phyloP scores from a whole-genome alignment of 2,329 filamentous ascomycete genomes.

The Penicillium sp. region DNA sequence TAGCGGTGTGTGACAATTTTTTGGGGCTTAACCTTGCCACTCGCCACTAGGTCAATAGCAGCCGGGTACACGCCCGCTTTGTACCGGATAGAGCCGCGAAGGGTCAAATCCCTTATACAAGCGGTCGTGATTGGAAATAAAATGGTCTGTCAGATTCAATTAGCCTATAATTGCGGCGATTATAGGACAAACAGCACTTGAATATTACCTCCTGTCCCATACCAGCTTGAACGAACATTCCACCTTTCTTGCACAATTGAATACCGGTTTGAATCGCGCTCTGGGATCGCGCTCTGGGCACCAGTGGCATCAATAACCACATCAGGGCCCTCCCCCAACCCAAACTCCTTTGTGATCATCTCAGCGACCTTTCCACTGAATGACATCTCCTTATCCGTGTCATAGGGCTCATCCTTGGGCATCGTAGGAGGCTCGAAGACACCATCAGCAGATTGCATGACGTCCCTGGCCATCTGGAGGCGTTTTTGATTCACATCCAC shows the following conservation, averaged over 20 bases:
- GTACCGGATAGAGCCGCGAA: slow-evolving; percentile 57
- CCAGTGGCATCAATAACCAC: slow-evolving; percentile 55
- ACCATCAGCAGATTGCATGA: too few relatives aligned
- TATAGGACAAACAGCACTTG: too few relatives aligned
- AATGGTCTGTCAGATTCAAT: slow-evolving; percentile 37
- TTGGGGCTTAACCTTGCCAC: slow-evolving; percentile 46
- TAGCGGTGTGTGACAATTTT: slow-evolving; percentile 43
- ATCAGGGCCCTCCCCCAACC: slow-evolving; percentile 50
- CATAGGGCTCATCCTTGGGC: slow-evolving; percentile 18
- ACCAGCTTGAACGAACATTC: slow-evolving; percentile 55
- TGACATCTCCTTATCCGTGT: slow-evolving; percentile 44
- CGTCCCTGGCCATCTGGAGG: too few relatives aligned
- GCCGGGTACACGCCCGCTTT: slow-evolving; percentile 52
- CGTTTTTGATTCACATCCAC: slow-evolving; percentile 50
- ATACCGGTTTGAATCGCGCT: slow-evolving; percentile 54
- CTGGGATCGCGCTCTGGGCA: too few relatives aligned
- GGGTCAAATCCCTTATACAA: slow-evolving; percentile 51
- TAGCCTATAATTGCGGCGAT: too few relatives aligned
- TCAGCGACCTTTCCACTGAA: slow-evolving; percentile 42
- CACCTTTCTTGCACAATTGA: slow-evolving; percentile 47
- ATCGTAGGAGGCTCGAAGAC: slow-evolving; percentile 40
- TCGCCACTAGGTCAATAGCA: slow-evolving; percentile 53
- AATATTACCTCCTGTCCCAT: slow-evolving; percentile 50
- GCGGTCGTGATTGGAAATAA: slow-evolving; percentile 54
- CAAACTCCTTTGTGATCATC: slow-evolving; percentile 42